A percentile compares a stretch with the other conserved stretches of the same genome.
phyloP scores from a whole-genome alignment of 202 grass and related monocot genomes.

The Zoysia matrella region DNA sequence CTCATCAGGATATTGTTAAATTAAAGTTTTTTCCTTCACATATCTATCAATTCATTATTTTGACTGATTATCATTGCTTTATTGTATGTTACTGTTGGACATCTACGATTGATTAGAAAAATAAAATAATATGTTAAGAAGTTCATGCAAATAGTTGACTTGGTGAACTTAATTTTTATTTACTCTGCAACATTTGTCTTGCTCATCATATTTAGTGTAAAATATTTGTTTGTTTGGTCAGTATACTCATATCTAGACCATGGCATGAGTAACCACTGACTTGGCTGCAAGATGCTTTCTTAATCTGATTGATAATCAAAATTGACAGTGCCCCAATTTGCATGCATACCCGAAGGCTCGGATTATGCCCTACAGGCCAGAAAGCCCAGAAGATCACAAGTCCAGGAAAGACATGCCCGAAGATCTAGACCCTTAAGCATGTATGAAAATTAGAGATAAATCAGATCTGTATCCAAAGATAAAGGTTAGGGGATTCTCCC shows the following conservation, averaged over 20 bases:
- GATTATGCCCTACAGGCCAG: no score
- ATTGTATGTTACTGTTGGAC: neutral
- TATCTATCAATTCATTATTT: neutral
- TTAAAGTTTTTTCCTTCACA: neutral
- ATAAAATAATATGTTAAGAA: neutral
- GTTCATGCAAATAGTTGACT: conserved; percentile 9
- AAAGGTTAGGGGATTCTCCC: no score
- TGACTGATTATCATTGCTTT: neutral
- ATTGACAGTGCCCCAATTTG: neutral
- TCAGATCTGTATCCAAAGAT: no score
- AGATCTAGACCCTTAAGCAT: no score
- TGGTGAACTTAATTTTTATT: neutral
- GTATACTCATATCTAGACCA: neutral
- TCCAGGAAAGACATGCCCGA: no score
- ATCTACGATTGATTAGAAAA: neutral
- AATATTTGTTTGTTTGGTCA: neutral
- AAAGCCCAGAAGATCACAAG: no score
- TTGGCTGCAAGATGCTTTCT: neutral
- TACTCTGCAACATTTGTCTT: neutral
- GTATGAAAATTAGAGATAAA: no score
- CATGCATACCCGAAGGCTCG: no score
- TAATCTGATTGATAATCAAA: neutral
- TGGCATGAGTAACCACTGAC: neutral
- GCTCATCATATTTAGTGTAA: neutral
- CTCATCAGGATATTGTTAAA: neutral